These are phyloP conservation scores for Microbotryum violaceum DNA, from an alignment of 1,284 basidiomycete species.

Conservation along the genomic window DNA sequence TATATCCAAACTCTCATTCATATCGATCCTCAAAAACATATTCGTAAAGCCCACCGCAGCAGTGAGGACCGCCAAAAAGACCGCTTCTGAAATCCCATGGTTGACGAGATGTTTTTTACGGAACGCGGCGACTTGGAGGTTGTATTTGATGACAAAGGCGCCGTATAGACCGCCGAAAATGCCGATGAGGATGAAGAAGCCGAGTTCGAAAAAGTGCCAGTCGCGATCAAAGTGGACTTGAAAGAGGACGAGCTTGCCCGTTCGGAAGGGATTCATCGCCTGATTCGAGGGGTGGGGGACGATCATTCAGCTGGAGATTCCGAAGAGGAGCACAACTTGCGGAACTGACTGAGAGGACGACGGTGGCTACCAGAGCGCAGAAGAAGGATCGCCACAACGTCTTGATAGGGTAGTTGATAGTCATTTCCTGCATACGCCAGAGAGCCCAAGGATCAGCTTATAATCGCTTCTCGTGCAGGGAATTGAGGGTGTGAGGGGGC, in stretches of 20 bases:
- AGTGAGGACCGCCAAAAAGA: conserved; percentile 75
- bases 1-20: conserved; percentile 96
- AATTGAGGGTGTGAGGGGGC: background rate
- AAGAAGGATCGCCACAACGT: conserved; percentile 99
- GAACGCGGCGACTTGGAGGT: conserved; percentile 89
- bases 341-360: conserved; percentile 75
- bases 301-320: background rate
- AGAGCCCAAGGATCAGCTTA: background rate
- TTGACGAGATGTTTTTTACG: conserved; percentile 77
- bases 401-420: conserved; percentile 87
- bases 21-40: conserved; percentile 89
- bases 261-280: conserved; percentile 97
- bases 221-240: conserved; percentile 95
- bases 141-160: conserved; percentile 93
- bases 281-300: conserved; percentile 37
- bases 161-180: conserved; percentile 97
- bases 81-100: conserved; percentile 81
- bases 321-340: background rate
- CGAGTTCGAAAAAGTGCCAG: conserved; percentile 99
- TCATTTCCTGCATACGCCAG: conserved; percentile 73
- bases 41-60: conserved; percentile 91
- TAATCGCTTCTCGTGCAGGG: background rate
- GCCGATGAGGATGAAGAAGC: conserved; percentile 77
- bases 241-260: conserved; percentile 95
- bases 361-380: conserved; percentile 92